Percentiles rank a stretch among this genome's conserved stretches.
These are phyloP conservation scores for Malassezia cuniculi DNA, from an alignment of 1,284 basidiomycete genomes.

Conservation along the genomic window DNA sequence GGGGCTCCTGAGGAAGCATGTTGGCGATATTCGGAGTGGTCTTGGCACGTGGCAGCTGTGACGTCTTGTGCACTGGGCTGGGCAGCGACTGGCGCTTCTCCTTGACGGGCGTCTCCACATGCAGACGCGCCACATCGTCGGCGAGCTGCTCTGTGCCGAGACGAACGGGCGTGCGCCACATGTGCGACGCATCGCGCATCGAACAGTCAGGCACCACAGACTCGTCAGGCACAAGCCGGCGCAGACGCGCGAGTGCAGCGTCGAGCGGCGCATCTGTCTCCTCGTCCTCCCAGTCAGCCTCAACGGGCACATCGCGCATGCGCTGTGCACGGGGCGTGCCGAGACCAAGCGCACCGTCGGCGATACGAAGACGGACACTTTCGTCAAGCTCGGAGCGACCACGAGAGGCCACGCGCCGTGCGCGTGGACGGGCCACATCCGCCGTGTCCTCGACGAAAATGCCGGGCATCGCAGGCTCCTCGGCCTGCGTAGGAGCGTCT, in stretches of 20 bases:
- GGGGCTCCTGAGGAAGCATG: conserved; percentile 3
- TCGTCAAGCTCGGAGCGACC: neutral
- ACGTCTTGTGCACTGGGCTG: neutral
- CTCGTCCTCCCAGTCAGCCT: neutral
- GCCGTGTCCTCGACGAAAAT: too few relatives aligned
- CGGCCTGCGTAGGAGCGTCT: too few relatives aligned
- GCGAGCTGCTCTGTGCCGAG: neutral
- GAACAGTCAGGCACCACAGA: conserved; percentile 12
- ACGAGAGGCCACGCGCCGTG: neutral
- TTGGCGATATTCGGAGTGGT: conserved; percentile 1
- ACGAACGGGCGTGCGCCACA: conserved; percentile 2
- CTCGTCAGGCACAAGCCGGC: neutral
- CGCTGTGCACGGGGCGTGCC: neutral
- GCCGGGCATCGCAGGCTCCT: too few relatives aligned
- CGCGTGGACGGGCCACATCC: too few relatives aligned
- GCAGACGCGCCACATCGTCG: neutral
- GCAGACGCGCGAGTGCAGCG: conserved; percentile 2
- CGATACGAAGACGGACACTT: neutral
- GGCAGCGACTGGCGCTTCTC: neutral
- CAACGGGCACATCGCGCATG: neutral
- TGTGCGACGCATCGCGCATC: conserved; percentile 13
- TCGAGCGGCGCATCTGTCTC: neutral
- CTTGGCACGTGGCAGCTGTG: neutral
- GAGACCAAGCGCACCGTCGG: neutral
- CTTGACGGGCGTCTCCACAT: neutral